These are phyloP conservation scores for Ramichloridium luteum DNA, from an alignment of 2,329 filamentous ascomycete genomes.

Conservation along the genomic window DNA sequence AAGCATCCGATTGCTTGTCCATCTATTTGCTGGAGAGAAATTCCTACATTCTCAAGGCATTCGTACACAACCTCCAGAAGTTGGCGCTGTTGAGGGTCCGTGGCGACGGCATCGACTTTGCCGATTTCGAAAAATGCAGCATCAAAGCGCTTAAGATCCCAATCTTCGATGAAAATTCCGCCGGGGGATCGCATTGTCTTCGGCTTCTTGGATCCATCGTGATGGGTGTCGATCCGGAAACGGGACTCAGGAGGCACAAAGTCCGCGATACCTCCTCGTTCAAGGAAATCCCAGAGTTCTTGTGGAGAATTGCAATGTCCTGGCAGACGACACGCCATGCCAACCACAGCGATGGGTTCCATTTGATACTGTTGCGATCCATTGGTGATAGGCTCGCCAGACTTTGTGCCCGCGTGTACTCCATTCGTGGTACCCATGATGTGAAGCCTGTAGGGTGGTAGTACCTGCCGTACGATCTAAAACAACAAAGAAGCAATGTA, in stretches of 20 bases:
- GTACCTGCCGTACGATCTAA: too few relatives aligned
- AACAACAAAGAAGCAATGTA: too few relatives aligned
- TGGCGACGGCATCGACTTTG: background rate
- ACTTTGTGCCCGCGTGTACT: too few relatives aligned
- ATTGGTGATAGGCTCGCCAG: too few relatives aligned
- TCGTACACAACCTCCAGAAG: slow-evolving; percentile 5
- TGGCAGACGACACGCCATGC: slow-evolving; percentile 1
- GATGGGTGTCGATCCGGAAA: slow-evolving; percentile 1
- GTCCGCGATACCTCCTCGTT: background rate
- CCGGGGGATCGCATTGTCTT: slow-evolving; percentile 1
- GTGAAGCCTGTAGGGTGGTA: too few relatives aligned
- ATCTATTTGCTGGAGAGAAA: background rate
- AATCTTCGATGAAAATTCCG: background rate
- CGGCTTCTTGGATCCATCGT: background rate
- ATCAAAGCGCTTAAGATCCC: slow-evolving; percentile 1
- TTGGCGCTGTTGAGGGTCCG: slow-evolving; percentile 4
- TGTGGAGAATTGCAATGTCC: slow-evolving; percentile 2
- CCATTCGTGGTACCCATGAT: too few relatives aligned
- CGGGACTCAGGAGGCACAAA: background rate
- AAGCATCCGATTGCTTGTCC: background rate
- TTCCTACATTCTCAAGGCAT: slow-evolving; percentile 1
- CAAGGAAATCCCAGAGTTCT: slow-evolving; percentile 2
- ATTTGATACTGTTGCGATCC: too few relatives aligned
- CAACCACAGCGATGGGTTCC: background rate
- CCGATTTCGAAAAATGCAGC: slow-evolving; percentile 1